Evolutionary conservation across 1,284 basidiomycete genomes (phyloP), one percentile per base, ranked within the genome.

Genomic region (Fomitopsis betulina): DNA sequence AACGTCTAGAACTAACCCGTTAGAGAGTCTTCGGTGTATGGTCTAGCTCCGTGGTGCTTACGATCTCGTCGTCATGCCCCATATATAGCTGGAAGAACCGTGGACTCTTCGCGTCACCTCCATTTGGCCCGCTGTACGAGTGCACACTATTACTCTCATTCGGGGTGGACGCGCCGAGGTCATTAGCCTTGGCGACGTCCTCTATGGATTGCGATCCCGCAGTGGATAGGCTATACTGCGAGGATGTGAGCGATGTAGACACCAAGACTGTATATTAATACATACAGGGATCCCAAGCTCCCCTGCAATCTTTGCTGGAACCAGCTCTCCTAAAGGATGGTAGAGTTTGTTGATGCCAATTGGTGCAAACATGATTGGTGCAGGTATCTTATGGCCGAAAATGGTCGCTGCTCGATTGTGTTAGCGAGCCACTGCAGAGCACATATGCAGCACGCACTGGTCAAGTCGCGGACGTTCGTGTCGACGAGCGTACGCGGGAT

Each of bases 71-170:
- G 59, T 83, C 78, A 62, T 82, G 82, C 2, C 81, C 80, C 74
- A 82, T 81, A 65, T 86, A 86, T 13, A 86, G 72, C 71, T 86
- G 84, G 73, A 80, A 87, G 69, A 81, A 85, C 40, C 81, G 71
- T 0, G 79, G 77, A 12, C 77, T 74, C 52, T 76, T 70, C 3
- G 75, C 72, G 51, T 71, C 63, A 4, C 73, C 73, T 23, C 73
- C 73, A 53, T 73, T 74, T 1, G 71, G 68, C 2, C 73, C 69
- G 38, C 62, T 55, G 39, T 77, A 73, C 35, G 63, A 51, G 56
- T 74, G 72, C 40, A 76, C 70, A 32, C 67, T 64, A 58, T 77
- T 76, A 57, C 74, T 75, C 58, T 76, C 75, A 59, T 76, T 77
- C 60, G 64, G 69, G 45, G 64, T 63, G 0, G 72, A 65, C 7